phyloP scores from a whole-genome alignment of 176 grass and related monocot genomes.

The Ananas comosus region DNA sequence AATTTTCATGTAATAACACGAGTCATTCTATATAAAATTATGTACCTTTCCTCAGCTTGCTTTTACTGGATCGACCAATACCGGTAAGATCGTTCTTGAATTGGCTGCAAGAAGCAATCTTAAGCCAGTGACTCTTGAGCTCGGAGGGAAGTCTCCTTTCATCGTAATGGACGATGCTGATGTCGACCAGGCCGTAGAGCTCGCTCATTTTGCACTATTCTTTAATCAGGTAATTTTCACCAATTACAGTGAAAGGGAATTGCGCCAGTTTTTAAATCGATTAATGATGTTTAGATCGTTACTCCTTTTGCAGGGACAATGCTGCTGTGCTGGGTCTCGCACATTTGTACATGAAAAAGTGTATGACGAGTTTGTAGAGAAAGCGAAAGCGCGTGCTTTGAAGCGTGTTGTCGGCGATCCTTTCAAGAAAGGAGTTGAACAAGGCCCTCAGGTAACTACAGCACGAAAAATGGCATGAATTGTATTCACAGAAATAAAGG shows the following conservation, averaged over 20 bases:
- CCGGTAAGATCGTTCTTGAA: slow-evolving; percentile 69
- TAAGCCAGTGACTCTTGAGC: slow-evolving; percentile 85
- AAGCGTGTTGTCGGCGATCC: slow-evolving; percentile 87
- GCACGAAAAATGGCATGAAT: no score
- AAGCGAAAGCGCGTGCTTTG: slow-evolving; percentile 59
- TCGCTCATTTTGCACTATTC: slow-evolving; percentile 81
- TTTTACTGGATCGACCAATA: slow-evolving; percentile 78
- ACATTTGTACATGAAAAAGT: slow-evolving; percentile 89
- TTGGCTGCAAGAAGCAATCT: slow-evolving; percentile 92
- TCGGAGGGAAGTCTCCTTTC: slow-evolving; percentile 90
- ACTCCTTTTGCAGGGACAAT: slow-evolving; percentile 51
- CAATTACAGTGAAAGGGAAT: not conserved
- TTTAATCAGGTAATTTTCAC: slow-evolving; percentile 71
- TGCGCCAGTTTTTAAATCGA: not conserved
- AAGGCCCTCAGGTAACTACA: slow-evolving; percentile 63
- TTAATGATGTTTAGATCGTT: slow-evolving; percentile 2
- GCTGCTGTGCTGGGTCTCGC: slow-evolving; percentile 89
- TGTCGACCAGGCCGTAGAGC: slow-evolving; percentile 77
- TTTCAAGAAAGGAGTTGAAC: slow-evolving; percentile 68
- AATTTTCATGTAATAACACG: not conserved
- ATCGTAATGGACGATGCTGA: slow-evolving; percentile 86
- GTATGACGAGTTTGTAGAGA: slow-evolving; percentile 94
- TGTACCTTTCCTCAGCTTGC: slow-evolving; percentile 31
- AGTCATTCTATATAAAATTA: not conserved
- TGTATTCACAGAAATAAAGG: not conserved